phyloP scores from a whole-genome alignment of 1,139 yeast genomes.

The Nakaseomyces nivariensis region DNA sequence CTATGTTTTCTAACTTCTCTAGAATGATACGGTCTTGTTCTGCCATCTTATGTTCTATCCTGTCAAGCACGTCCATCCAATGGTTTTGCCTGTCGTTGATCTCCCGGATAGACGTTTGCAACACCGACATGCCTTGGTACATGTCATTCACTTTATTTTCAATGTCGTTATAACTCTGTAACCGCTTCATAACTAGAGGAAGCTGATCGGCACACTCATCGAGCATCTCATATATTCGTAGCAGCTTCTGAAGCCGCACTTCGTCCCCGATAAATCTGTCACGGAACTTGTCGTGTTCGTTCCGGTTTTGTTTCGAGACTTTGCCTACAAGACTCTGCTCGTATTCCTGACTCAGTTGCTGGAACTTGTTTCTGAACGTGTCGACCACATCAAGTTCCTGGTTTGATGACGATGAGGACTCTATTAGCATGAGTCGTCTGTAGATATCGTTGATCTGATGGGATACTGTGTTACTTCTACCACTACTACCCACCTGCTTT shows the following conservation, averaged over 20 bases:
- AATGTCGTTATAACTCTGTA: slow-evolving; percentile 37
- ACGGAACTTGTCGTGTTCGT: slow-evolving; percentile 18
- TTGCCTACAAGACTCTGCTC: slow-evolving; percentile 18
- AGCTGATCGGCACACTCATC: slow-evolving; percentile 31
- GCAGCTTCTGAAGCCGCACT: slow-evolving; percentile 34
- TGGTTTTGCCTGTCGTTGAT: slow-evolving; percentile 31
- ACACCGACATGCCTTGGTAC: slow-evolving; percentile 39
- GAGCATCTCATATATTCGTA: slow-evolving; percentile 33
- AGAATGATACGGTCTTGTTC: slow-evolving; percentile 15
- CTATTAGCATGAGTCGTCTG: slow-evolving; percentile 5
- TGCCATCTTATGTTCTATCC: slow-evolving; percentile 34
- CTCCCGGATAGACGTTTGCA: slow-evolving; percentile 28
- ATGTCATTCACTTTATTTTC: slow-evolving; percentile 48
- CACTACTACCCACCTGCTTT: background rate
- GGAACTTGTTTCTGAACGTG: slow-evolving; percentile 31
- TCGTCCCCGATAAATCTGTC: slow-evolving; percentile 15
- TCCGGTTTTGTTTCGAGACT: slow-evolving; percentile 20
- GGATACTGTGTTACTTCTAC: background rate
- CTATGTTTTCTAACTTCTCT: slow-evolving; percentile 5
- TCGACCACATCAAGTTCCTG: slow-evolving; percentile 3
- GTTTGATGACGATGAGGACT: background rate
- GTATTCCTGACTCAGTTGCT: slow-evolving; percentile 31
- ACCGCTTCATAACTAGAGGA: slow-evolving; percentile 37
- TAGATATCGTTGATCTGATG: slow-evolving; percentile 25
- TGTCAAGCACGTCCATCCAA: slow-evolving; percentile 36